Evolutionary conservation across 345 rosid genomes (phyloP), one percentile per base, ranked within the genome.

Genomic region (Eucalyptus caleyi): DNA sequence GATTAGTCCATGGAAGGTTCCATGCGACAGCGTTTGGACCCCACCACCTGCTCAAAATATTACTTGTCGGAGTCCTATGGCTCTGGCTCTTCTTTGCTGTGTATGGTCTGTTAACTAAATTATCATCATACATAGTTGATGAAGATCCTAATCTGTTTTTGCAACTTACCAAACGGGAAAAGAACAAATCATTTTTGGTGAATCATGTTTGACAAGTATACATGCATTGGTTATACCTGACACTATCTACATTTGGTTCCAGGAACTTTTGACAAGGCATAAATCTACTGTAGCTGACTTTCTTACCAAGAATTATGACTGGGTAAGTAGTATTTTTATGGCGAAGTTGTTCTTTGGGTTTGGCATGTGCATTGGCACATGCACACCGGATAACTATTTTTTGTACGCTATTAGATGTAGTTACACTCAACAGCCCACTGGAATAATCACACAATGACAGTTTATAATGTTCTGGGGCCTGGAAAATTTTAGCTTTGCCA

Each of bases 211-310:
- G 44, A 51, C 45, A 9, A 32, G 65, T 23, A n/a, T 44, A 34
- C 37, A 51, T 34, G 65, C 56, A 86, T 50, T 51, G 45, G 45
- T 23, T 40, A 40, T 65, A 40, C 37, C 72, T 32, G 30, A 45
- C 24, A 69, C 87, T 88, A 53, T 86, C 91, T 21, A 82, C n/a
- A 65, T 89, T 91, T 89, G 90, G 85, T 91, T 91, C 80, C 95
- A 98, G 99, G 99, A 98, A 91, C 94, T 98, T 45, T 86, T 98
- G 92, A 97, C 99, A 27, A 95, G 99, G 94, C 99, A 98, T 92
- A 98, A 98, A 92, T 96, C 99, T 92, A 98, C 99, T 26, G 99
- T 98, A 49, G 98, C 99, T 50, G 99, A 97, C 69, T 98, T 98
- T 94, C 99, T 98, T 82, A 94, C 94, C 32, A 96, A 93, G 92